A percentile compares a stretch with the other conserved stretches of the same genome.
These are phyloP conservation scores for Amesomyces nigricolor DNA, from an alignment of 2,329 filamentous ascomycete genomes.

Conservation along the genomic window DNA sequence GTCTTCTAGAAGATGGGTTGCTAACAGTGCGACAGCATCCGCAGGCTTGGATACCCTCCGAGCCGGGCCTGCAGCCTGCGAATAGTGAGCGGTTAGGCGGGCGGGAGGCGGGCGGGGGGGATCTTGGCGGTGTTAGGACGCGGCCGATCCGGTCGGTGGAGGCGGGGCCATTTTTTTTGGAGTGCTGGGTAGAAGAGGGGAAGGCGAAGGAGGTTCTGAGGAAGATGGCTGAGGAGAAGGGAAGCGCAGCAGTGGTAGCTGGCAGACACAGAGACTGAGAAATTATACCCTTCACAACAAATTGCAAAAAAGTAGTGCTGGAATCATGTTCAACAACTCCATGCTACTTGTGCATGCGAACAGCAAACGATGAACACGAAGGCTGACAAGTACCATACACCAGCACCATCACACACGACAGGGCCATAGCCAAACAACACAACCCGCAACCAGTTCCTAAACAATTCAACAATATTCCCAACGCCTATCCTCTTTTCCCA, in stretches of 20 bases:
- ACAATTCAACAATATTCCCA: neutral
- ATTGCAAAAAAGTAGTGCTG: too few species aligned
- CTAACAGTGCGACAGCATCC: slow-evolving; percentile 41
- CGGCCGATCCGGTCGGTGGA: slow-evolving; percentile 49
- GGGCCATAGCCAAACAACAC: slow-evolving; percentile 2
- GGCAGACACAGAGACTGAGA: neutral
- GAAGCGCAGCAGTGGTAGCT: neutral
- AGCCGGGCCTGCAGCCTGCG: slow-evolving; percentile 41
- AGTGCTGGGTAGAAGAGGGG: slow-evolving; percentile 61
- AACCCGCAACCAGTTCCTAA: slow-evolving; percentile 1
- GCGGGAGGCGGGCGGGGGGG: slow-evolving; percentile 30
- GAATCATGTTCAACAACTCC: slow-evolving; percentile 6
- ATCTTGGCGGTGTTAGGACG: slow-evolving; percentile 38
- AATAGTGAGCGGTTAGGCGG: slow-evolving; percentile 23
- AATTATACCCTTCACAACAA: neutral
- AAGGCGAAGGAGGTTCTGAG: slow-evolving; percentile 34
- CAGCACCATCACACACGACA: neutral
- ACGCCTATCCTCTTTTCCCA: neutral
- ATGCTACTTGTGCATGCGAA: slow-evolving; percentile 1
- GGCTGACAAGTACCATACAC: slow-evolving; percentile 2
- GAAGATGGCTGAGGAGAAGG: neutral
- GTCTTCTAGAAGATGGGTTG: neutral
- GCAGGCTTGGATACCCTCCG: slow-evolving; percentile 55
- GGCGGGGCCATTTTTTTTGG: slow-evolving; percentile 57
- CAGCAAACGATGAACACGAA: slow-evolving; percentile 1